Conservation (phyloP, 1,139 yeast species). For the Protomyces lactucae-debilis region DNA sequence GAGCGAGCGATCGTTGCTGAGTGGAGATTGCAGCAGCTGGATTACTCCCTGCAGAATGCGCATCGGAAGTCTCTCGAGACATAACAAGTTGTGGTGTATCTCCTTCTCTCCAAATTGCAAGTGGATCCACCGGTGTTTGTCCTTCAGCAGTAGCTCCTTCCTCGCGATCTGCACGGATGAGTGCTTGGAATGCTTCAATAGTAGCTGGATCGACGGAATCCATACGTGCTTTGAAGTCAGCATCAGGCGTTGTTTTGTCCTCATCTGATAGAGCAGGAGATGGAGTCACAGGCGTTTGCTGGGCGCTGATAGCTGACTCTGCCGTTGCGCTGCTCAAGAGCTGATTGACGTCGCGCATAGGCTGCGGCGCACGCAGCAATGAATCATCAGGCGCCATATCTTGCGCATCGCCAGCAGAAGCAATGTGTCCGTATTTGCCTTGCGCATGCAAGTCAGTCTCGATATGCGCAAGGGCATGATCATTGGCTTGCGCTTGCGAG, state of each 20-base stretch:
- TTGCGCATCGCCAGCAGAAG: neutral
- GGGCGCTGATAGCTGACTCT: neutral
- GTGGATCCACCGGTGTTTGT: neutral
- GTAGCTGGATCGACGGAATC: neutral
- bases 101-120: neutral
- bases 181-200: slow-evolving; percentile 1
- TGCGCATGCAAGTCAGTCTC: neutral
- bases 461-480: neutral
- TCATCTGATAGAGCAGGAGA: neutral
- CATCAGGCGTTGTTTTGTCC: neutral
- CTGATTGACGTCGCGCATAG: neutral
- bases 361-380: neutral
- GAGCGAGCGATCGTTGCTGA: neutral
- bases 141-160: neutral
- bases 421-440: neutral
- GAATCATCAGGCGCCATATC: neutral
- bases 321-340: neutral
- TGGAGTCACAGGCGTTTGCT: neutral
- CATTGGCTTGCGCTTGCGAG: neutral
- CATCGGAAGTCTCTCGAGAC: neutral
- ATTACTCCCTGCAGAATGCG: neutral
- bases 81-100: neutral
- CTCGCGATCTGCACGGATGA: slow-evolving; percentile 7
- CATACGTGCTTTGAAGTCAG: slow-evolving; percentile 2
- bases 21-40: neutral